Evolutionary conservation across 1,139 yeast species (phyloP), one percentile per base, ranked within the genome.

Genomic region (Blastobotrys aristatus): DNA sequence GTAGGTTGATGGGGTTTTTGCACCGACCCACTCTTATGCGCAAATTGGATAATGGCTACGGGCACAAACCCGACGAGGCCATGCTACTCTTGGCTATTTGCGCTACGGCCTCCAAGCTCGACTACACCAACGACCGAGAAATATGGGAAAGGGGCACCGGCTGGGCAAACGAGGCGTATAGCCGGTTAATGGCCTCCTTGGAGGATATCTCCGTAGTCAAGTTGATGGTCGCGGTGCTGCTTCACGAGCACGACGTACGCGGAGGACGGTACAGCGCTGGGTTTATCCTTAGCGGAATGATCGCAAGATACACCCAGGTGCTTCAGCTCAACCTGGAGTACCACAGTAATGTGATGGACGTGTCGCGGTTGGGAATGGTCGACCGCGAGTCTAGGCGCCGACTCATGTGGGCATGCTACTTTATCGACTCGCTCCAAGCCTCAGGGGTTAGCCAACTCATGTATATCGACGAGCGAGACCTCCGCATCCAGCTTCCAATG

Each of bases 361-460:
- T 35, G 11, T 14, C 43, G 11, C n/a, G 29, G 32, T 36, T 48
- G 2, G 11, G 44, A 8, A 8, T 37, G 2, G 17, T 37, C 5
- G 43, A 40, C 16, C 39, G 40, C n/a, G 51, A 48, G 16, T 33
- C 46, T 10, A 35, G 49, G 8, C 35, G 51, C 18, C 17, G 51
- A 36, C 33, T 48, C 14, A 37, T 48, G 49, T 48, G 51, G 51
- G 29, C 37, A 16, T 45, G 49, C 43, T 45, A 34, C 30, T 22
- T 31, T 17, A 22, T 46, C 11, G 51, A 48, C 26, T 24, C 44
- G 3, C 7, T 36, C n/a, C 22, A 34, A 10, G 43, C 46, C 4
- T 36, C 44, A 5, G 51, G 51, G 8, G 44, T 48, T 10, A n/a
- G 21, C 11, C 49, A 48, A 18, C 46, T 48, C 30, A 34, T 42